Evolutionary conservation across 2,329 filamentous ascomycete species (phyloP), one percentile per base, ranked within the genome.

Genomic region (Aspergillus melleus): DNA sequence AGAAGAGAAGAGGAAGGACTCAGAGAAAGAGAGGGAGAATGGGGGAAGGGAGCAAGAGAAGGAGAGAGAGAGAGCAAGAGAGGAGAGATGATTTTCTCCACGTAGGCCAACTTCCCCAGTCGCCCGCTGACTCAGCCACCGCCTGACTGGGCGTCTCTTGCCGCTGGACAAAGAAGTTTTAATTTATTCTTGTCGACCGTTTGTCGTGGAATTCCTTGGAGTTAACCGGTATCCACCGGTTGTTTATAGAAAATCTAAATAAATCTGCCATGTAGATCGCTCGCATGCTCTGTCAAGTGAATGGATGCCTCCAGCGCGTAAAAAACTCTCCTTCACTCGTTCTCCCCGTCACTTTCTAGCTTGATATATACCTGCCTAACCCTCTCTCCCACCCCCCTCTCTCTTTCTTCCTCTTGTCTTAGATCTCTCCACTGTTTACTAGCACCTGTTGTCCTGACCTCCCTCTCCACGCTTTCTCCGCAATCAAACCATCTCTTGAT

Each of bases 41-140:
- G 51, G 49, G 32, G 51, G 52, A 53, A 53, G 47, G 46, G 50
- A 58, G 29, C 32, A 46, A 57, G 57, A 58, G 47, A 32, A 20
- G 26, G 55, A 58, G 44, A 39, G 49, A 52, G 49, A 52, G 30
- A 63, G 49, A 49, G 52, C 57, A 20, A 52, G 55, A 62, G 55
- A 61, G 57, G 24, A 50, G 55, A 61, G 55, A 60, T 53, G 49
- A 49, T 62, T 66, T 67, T 59, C 66, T 70, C 68, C 68, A 70
- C 68, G 68, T 70, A 67, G 66, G 61, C 66, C 44, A 51, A 55
- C 59, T 62, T 62, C 61, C 64, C 62, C 62, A 63, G 54, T 55
- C 53, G 30, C 9, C 12, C 22, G 63, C 58, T 68, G 62, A 68
- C 55, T 68, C 65, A 68, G 60, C 64, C 29, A 14, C 22, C n/a